Percentiles rank a stretch among this genome's conserved stretches.
phyloP scores from a whole-genome alignment of 2,329 filamentous ascomycete genomes.

The Remersonia thermophila region DNA sequence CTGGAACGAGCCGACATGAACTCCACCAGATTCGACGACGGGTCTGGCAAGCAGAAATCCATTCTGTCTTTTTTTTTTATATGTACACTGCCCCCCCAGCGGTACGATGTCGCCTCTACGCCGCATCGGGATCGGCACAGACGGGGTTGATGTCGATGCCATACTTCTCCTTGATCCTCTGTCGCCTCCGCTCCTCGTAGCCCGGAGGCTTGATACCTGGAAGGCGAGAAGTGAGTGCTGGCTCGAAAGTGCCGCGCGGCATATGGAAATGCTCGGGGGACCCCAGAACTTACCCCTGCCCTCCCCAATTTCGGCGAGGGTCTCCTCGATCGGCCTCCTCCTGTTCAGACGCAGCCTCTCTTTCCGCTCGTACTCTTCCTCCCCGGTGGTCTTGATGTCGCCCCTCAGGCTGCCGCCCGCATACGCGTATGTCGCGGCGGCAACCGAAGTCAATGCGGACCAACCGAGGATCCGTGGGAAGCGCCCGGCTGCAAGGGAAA shows the following conservation, averaged over 20 bases:
- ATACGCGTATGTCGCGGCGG: slow-evolving; percentile 56
- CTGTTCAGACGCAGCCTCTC: slow-evolving; percentile 61
- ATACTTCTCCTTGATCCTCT: slow-evolving; percentile 76
- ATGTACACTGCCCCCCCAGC: slow-evolving; percentile 13
- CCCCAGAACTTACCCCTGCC: slow-evolving; percentile 55
- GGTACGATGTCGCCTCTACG: slow-evolving; percentile 2
- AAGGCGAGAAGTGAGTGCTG: slow-evolving; percentile 5
- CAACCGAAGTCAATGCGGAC: slow-evolving; percentile 44
- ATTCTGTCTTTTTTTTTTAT: slow-evolving; percentile 13
- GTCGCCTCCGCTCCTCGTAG: slow-evolving; percentile 71
- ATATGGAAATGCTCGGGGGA: not conserved
- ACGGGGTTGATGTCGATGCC: slow-evolving; percentile 70
- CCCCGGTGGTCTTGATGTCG: slow-evolving; percentile 36
- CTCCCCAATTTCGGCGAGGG: slow-evolving; percentile 70
- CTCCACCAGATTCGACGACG: too few relatives aligned
- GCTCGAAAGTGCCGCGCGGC: not conserved
- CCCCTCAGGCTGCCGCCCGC: slow-evolving; percentile 48
- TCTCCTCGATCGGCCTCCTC: slow-evolving; percentile 65
- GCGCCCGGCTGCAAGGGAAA: slow-evolving; percentile 37
- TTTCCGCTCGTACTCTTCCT: slow-evolving; percentile 64
- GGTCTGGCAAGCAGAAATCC: not conserved
- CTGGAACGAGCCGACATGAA: too few relatives aligned
- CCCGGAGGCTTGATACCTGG: slow-evolving; percentile 68
- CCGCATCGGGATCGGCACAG: slow-evolving; percentile 31
- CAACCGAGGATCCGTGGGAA: slow-evolving; percentile 61